phyloP scores from a whole-genome alignment of 805 yeast genomes.

The Ogataea kodamae region DNA sequence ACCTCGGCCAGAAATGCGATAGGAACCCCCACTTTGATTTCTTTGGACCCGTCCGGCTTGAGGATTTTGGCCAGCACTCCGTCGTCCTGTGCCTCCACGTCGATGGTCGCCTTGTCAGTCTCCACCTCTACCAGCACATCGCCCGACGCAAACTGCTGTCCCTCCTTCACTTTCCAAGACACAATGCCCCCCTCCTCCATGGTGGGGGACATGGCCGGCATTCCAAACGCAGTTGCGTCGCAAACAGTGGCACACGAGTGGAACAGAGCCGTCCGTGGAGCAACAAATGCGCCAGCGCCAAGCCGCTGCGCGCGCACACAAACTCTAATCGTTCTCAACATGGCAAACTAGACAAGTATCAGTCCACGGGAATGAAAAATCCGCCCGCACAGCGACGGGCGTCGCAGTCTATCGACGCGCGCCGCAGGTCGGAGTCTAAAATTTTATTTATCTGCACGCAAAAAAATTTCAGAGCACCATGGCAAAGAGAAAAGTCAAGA shows the following conservation, averaged over 20 bases:
- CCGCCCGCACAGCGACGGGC: conserved; percentile 8
- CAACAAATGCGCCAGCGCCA: too few species aligned
- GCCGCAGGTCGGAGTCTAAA: conserved; percentile 13
- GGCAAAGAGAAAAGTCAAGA: conserved; percentile 38
- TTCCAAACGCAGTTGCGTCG: conserved; percentile 56
- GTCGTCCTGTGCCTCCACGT: conserved; percentile 88
- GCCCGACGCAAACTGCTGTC: conserved; percentile 73
- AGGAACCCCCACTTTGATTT: conserved; percentile 79
- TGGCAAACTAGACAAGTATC: conserved; percentile 5
- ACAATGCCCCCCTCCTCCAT: conserved; percentile 95
- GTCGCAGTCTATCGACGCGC: conserved; percentile 7
- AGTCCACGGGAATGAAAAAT: conserved; percentile 11
- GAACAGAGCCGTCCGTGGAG: too few species aligned
- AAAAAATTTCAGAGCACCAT: conserved; percentile 19
- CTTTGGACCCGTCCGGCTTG: conserved; percentile 70
- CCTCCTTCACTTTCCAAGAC: conserved; percentile 80
- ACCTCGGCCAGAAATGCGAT: conserved; percentile 88
- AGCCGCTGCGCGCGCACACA: conserved; percentile 9
- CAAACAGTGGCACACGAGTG: too few species aligned
- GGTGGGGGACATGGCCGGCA: conserved; percentile 99
- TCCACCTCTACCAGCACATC: conserved; percentile 82
- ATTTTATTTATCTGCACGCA: conserved; percentile 7
- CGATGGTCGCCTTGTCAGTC: conserved; percentile 80
- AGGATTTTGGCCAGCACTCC: conserved; percentile 80
- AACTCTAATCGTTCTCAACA: conserved; percentile 17